Evolutionary conservation across 2,329 filamentous ascomycete species (phyloP).

Genomic region (Colletotrichum abscissum): DNA sequence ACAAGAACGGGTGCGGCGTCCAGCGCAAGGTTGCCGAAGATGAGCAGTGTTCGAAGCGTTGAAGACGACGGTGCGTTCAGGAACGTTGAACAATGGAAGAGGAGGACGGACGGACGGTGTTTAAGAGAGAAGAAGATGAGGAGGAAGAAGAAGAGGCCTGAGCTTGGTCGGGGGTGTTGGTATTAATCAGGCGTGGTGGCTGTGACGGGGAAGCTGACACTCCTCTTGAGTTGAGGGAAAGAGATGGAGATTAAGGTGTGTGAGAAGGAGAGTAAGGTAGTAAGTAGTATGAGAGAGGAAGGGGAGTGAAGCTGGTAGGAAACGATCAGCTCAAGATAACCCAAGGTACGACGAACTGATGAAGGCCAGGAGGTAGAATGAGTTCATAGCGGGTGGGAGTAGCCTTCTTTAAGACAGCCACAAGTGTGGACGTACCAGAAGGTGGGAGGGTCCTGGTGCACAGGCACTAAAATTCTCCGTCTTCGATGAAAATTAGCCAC

Average conservation of each 20-base stretch:
- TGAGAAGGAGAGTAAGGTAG: not conserved
- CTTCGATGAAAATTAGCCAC: slow-evolving; percentile 38
- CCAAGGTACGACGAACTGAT: slow-evolving; percentile 37
- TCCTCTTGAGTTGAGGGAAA: not conserved
- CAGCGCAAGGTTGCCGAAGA: slow-evolving; percentile 36
- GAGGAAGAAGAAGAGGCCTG: slow-evolving; percentile 26
- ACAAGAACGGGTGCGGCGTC: slow-evolving; percentile 35
- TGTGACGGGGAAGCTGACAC: slow-evolving; percentile 10
- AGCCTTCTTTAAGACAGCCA: slow-evolving; percentile 41
- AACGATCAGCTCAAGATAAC: slow-evolving; percentile 36
- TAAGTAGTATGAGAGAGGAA: not conserved
- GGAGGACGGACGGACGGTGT: slow-evolving; percentile 24
- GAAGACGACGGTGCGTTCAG: slow-evolving; percentile 23
- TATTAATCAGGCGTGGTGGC: slow-evolving; percentile 34
- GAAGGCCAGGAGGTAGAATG: slow-evolving; percentile 30
- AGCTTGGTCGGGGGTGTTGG: slow-evolving; percentile 29
- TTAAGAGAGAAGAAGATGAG: slow-evolving; percentile 5
- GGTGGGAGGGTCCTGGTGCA: slow-evolving; percentile 39
- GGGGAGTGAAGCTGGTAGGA: slow-evolving; percentile 31
- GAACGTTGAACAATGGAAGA: slow-evolving; percentile 2
- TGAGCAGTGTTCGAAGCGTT: slow-evolving; percentile 29
- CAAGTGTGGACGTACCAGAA: slow-evolving; percentile 37
- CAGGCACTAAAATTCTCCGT: slow-evolving; percentile 39
- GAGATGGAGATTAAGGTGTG: not conserved
- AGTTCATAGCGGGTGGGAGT: slow-evolving; percentile 39